Evolutionary conservation across 257 asterid genomes (phyloP).

Genomic region (Lithospermum erythrorhizon): DNA sequence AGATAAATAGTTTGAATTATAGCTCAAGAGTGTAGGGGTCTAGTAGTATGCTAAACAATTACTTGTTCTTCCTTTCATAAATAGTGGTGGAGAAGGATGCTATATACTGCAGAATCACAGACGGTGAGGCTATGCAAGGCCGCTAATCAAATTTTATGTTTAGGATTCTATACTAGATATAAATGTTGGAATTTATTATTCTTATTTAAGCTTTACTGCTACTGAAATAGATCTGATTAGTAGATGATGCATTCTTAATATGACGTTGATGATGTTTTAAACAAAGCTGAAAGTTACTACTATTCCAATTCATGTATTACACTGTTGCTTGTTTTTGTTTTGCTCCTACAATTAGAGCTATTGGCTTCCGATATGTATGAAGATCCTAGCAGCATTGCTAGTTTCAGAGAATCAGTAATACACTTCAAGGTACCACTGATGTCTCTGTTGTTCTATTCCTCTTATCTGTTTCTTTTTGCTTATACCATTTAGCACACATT

Average conservation of each 20-base stretch:
- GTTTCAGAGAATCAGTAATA: not conserved
- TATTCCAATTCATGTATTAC: not conserved
- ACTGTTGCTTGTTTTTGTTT: not conserved
- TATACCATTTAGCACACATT: constrained; percentile 58
- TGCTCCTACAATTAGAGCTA: constrained; percentile 11
- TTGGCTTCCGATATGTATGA: not conserved
- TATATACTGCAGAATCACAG: too few species aligned
- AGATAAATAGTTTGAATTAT: not conserved
- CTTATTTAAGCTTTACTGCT: too few species aligned
- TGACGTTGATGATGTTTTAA: too few species aligned
- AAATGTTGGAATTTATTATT: too few species aligned
- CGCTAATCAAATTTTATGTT: too few species aligned
- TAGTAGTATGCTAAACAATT: not conserved
- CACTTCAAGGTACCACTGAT: constrained; percentile 16
- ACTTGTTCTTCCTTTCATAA: too few species aligned
- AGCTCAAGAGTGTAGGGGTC: not conserved
- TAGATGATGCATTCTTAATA: too few species aligned
- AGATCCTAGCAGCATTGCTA: not conserved
- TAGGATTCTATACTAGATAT: too few species aligned
- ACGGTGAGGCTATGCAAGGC: too few species aligned
- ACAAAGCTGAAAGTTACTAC: not conserved
- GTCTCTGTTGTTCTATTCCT: constrained; percentile 24
- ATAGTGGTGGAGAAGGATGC: too few species aligned
- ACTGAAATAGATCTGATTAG: too few species aligned
- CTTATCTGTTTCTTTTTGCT: constrained; percentile 40